Conservation (phyloP, 2,329 filamentous ascomycete species). For the Emergomyces orientalis region DNA sequence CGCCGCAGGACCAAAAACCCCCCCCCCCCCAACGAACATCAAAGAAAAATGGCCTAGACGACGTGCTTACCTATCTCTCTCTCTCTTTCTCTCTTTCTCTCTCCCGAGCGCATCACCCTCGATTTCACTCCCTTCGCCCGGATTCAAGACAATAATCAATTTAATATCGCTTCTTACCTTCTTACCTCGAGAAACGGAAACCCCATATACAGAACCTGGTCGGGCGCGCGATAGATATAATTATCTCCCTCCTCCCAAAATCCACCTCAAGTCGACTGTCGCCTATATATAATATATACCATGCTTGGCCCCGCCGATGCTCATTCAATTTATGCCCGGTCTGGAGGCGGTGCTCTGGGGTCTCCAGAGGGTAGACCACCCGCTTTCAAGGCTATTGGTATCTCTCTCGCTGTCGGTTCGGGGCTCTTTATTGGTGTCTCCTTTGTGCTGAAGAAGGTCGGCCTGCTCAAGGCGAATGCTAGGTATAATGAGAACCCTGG, state of each 20-base stretch:
- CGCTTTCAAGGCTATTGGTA: slow-evolving; percentile 75
- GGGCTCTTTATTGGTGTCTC: slow-evolving; percentile 89
- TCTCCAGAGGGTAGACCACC: slow-evolving; percentile 38
- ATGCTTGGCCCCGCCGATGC: slow-evolving; percentile 41
- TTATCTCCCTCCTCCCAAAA: not conserved
- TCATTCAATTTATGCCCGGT: slow-evolving; percentile 39
- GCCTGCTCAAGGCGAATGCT: slow-evolving; percentile 80
- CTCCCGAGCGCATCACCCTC: not conserved
- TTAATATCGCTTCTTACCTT: no score
- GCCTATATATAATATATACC: slow-evolving; percentile 11
- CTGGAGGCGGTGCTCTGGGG: slow-evolving; percentile 23
- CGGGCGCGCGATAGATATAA: no score
- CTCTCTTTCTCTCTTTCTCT: not conserved
- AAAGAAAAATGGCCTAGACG: no score
- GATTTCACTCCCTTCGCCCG: not conserved
- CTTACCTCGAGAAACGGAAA: no score
- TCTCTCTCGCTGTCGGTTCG: slow-evolving; percentile 74
- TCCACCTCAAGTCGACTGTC: no score
- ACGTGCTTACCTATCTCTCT: not conserved
- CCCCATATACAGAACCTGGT: no score
- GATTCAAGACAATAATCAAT: no score
- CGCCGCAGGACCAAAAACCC: no score
- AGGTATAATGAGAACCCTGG: slow-evolving; percentile 95
- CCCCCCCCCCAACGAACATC: no score
- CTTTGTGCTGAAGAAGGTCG: slow-evolving; percentile 92